Evolutionary conservation across 2,329 filamentous ascomycete genomes (phyloP).

Genomic region (Aspergillus neoniger): DNA sequence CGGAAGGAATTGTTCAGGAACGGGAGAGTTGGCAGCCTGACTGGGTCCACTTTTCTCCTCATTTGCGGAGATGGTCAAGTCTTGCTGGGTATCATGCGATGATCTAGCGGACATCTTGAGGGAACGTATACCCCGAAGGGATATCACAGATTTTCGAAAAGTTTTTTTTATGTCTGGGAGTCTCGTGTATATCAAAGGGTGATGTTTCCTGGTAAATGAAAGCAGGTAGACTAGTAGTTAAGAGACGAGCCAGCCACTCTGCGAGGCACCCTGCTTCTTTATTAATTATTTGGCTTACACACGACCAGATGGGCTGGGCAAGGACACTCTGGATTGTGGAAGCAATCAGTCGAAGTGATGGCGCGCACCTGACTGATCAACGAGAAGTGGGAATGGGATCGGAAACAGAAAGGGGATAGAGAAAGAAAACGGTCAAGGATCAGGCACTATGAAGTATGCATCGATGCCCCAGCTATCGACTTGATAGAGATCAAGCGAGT

Average conservation of each 20-base stretch:
- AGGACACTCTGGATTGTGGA: neutral
- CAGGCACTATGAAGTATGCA: neutral
- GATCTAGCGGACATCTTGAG: conserved; percentile 9
- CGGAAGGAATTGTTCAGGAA: conserved; percentile 13
- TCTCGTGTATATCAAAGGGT: neutral
- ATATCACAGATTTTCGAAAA: neutral
- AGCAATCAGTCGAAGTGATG: neutral
- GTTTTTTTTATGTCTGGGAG: neutral
- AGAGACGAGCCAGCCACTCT: neutral
- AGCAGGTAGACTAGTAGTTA: neutral
- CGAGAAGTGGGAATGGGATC: neutral
- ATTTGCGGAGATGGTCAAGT: neutral
- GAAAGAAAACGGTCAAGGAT: neutral
- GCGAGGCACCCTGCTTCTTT: neutral
- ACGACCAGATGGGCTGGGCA: neutral
- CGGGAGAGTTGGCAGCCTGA: conserved; percentile 9
- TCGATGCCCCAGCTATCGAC: neutral
- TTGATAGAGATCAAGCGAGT: neutral
- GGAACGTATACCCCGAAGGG: neutral
- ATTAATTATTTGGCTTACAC: neutral
- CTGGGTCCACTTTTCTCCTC: conserved; percentile 5
- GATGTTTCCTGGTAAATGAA: neutral
- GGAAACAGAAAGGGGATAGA: neutral
- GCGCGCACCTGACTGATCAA: neutral
- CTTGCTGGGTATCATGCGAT: neutral